Evolutionary conservation across 1,139 yeast genomes (phyloP).

Genomic region (Saccharomycopsis crataegensis): DNA sequence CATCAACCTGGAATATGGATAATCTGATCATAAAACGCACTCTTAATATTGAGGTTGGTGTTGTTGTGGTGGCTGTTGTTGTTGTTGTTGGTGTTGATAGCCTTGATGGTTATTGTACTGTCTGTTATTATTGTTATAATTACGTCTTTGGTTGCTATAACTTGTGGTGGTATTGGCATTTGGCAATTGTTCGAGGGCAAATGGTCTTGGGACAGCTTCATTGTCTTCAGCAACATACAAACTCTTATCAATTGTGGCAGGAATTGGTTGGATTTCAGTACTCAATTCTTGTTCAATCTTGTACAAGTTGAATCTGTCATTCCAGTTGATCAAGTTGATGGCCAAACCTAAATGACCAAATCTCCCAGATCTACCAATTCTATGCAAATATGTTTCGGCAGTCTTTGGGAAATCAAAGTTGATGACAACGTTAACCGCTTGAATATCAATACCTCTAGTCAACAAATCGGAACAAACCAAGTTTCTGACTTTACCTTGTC

Average conservation of each 20-base stretch:
- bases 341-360: conserved; percentile 98
- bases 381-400: conserved; percentile 94
- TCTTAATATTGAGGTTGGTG: not conserved
- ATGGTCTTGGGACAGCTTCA: conserved; percentile 77
- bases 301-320: conserved; percentile 87
- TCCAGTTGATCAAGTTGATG: conserved; percentile 93
- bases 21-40: too few relatives aligned
- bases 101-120: conserved; percentile 15
- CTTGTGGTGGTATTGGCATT: conserved; percentile 25
- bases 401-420: conserved; percentile 98
- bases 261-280: conserved; percentile 95
- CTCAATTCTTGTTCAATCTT: conserved; percentile 97
- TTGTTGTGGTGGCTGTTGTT: not conserved
- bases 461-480: conserved; percentile 93
- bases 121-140: conserved; percentile 21
- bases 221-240: conserved; percentile 82
- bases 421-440: conserved; percentile 96
- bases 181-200: conserved; percentile 50
- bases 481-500: conserved; percentile 97
- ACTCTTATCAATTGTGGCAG: conserved; percentile 78
- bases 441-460: conserved; percentile 98
- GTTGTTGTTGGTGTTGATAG: conserved; percentile 22
- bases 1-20: too few relatives aligned
- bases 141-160: conserved; percentile 12
- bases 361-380: conserved; percentile 99